Conservation (phyloP, 2,329 filamentous ascomycete species). For the Cladophialophora yegresii region DNA sequence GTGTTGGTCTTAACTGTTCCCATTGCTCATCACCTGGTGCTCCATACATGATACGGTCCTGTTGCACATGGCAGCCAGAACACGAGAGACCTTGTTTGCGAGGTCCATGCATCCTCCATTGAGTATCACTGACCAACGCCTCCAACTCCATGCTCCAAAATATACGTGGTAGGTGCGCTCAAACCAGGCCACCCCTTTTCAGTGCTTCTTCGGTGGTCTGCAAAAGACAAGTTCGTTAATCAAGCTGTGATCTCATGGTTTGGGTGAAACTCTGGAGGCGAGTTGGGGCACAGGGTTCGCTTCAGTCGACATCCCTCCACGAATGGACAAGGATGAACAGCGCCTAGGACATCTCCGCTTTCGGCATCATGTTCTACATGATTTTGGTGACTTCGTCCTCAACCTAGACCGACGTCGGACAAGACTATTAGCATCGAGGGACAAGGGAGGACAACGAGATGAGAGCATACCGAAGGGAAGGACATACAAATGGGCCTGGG, state of each 20-base stretch:
- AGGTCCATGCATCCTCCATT: conserved; percentile 29
- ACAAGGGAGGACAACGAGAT: conserved; percentile 8
- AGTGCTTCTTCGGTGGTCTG: conserved; percentile 30
- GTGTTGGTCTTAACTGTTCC: conserved; percentile 11
- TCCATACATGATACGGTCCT: conserved; percentile 26
- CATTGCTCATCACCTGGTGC: conserved; percentile 24
- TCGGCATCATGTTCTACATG: conserved; percentile 60
- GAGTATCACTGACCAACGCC: conserved; percentile 28
- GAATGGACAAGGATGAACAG: neutral
- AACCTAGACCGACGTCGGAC: conserved; percentile 60
- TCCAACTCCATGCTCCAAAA: conserved; percentile 6
- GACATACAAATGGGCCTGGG: neutral
- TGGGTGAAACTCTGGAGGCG: neutral
- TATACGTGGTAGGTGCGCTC: conserved; percentile 7
- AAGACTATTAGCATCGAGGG: conserved; percentile 35
- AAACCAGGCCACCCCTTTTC: conserved; percentile 22
- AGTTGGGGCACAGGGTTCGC: neutral
- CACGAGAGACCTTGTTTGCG: conserved; percentile 32
- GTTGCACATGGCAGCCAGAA: conserved; percentile 13
- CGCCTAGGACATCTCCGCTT: neutral
- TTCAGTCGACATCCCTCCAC: neutral
- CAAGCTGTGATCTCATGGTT: conserved; percentile 11
- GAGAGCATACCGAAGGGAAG: conserved; percentile 6
- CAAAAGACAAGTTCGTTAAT: conserved; percentile 22
- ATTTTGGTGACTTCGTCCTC: conserved; percentile 89